Base-by-base conservation (phyloP, 352 stramenopile species). In the Pseudoperonospora humuli region DNA sequence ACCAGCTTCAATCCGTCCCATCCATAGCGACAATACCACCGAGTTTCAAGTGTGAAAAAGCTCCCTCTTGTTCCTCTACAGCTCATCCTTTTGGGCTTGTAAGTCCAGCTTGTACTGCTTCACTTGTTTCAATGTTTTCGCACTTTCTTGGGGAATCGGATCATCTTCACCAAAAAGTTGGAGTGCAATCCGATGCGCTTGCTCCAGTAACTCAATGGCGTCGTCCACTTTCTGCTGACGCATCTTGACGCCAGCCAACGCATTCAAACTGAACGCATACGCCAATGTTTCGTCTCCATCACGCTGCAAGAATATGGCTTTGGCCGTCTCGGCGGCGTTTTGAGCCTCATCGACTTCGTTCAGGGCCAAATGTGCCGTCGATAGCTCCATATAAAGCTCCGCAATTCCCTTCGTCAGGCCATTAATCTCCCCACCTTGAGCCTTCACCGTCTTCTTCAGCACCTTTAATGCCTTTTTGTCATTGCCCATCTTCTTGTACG, bases 191-290 rank as follows among this genome's bases (percentile, higher is more conserved):
- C 33, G 21, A 39, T 93, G 76, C 19, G 81, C 77, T 11, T 76
- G 48, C 32, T 84, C 54, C 26, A 93, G 61, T 46, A 87, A 47
- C 32, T 66, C 23, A 60, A 86, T 72, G 3, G 75, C 66, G 0
- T 80, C 66, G 15, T 64, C 56, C 40, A 81, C 64, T 19, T 79
- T 61, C 33, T 75, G 58, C 50, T 82, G 61, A 5, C 71, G 66
- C 69, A 89, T 89, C 24, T 77, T 67, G 9, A 90, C 77, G 6
- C 81, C 81, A 0, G 78, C 78, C 32, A 90, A 39, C n/a, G 78
- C 67, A 32, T 93, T 93, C 27, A 90, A 68, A 36, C 65, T 84
- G 43, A 93, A 93, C 10, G 81, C 81, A 41, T 86, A 85, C 19
- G 65, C 20, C 18, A 90, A 45, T 45, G 78, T 75, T 6, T 74